Base-by-base conservation (phyloP, 2,329 filamentous ascomycete species). In the Colletotrichum gigasporum region DNA sequence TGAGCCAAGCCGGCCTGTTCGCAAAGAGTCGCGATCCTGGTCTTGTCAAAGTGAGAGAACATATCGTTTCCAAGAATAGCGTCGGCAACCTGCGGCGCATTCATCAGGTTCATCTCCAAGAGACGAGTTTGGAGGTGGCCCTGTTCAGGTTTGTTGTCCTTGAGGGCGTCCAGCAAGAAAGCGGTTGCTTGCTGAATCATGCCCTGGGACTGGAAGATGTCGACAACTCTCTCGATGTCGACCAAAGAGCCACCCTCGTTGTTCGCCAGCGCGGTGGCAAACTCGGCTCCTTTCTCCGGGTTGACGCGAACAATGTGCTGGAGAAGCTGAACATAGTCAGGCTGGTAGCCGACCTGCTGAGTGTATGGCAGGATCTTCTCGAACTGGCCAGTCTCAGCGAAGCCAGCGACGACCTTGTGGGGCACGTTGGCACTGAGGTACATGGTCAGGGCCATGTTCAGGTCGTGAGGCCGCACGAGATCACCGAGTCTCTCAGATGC, bases 121-220 rank as follows among this genome's bases (percentile, higher is more conserved):
- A 99, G 86, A 65, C 96, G 91, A 20, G 96, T 99, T 80, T 99
- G 96, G 37, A 99, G 85, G 70, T 95, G 90, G 37, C 90, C 95
- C 75, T 99, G 94, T 78, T 99, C 96, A 1, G 94, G 94, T 72
- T 90, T 91, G 82, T 99, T 97, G 70, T 96, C 93, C 78, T 97
- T 96, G 32, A 99, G 86, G 2, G 94, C 95, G 79, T 99, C 96
- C 24, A 99, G 87, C 53, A 99, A 82, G 87, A 99, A 99, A n/a
- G 95, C 94, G 3, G 96, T 99, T 7, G 95, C 95, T 78, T 97
- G 94, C 76, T 98, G 96, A 51, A 98, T 88, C 94, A 98, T 96
- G 73, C 94, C 94, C 78, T 99, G 96, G 9, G 94, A 94, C 79
- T 97, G 91, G 90, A 99, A 99, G 64, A 99, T 94, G 77, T 99